These are phyloP conservation scores for Tetradesmus lagerheimii DNA, from an alignment of 139 green algal genomes.

Conservation along the genomic window DNA sequence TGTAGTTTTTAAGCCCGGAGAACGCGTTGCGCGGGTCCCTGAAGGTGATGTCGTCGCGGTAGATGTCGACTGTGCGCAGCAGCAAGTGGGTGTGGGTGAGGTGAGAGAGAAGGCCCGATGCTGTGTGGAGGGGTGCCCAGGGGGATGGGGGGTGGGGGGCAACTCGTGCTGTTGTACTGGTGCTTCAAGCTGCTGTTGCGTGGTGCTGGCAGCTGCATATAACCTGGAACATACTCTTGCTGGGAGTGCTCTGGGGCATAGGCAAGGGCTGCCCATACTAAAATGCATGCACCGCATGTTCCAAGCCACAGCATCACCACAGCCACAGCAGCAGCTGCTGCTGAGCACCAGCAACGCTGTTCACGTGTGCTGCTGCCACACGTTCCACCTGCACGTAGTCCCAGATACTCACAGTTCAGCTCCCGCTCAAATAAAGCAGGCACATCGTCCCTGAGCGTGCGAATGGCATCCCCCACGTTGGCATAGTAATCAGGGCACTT, in stretches of 20 bases:
- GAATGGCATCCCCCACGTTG: conserved; percentile 94
- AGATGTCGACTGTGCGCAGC: conserved; percentile 70
- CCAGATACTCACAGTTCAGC: conserved; percentile 81
- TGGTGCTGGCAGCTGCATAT: background rate
- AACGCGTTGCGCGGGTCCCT: conserved; percentile 88
- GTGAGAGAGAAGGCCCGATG: no score
- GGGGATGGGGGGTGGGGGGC: background rate
- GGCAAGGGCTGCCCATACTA: background rate
- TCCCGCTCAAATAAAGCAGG: conserved; percentile 89
- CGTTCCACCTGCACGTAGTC: background rate
- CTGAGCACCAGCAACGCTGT: background rate
- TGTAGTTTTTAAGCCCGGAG: conserved; percentile 91
- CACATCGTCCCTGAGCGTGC: conserved; percentile 90
- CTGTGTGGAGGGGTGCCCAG: background rate
- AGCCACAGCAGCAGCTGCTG: background rate
- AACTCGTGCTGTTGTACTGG: background rate
- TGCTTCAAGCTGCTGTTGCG: background rate
- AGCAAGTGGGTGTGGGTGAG: background rate
- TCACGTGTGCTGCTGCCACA: background rate
- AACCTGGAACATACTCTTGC: background rate
- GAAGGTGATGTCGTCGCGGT: conserved; percentile 95
- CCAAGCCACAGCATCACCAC: background rate
- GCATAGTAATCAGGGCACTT: conserved; percentile 90
- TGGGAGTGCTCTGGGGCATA: background rate
- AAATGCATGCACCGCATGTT: background rate